Percentiles rank a stretch among this genome's conserved stretches.
Conservation (phyloP, 1,284 basidiomycete species). For the Malassezia dermatis region DNA sequence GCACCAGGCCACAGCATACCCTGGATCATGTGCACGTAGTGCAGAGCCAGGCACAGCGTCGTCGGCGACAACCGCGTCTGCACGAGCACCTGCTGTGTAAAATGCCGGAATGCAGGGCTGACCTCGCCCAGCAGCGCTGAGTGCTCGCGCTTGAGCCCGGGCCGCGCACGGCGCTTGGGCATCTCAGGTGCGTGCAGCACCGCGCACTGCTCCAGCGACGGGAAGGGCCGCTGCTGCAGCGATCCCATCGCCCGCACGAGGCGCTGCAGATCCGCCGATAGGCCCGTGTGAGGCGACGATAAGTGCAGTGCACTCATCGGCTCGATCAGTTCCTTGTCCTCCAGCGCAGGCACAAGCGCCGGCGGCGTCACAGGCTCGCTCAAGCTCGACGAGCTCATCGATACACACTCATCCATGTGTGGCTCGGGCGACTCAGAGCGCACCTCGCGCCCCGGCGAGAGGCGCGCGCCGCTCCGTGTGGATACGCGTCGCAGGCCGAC, state of each 20-base stretch:
- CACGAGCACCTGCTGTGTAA: conserved; percentile 42
- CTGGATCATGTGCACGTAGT: conserved; percentile 31
- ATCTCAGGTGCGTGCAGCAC: conserved; percentile 10
- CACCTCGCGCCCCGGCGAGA: conserved; percentile 2
- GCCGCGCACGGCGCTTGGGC: conserved; percentile 22
- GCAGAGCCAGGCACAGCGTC: conserved; percentile 38
- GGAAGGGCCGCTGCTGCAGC: conserved; percentile 5
- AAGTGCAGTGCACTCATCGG: conserved; percentile 15
- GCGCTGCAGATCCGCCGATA: conserved; percentile 8
- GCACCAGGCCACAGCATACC: conserved; percentile 21
- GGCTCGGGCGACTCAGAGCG: neutral
- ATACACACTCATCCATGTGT: conserved; percentile 1
- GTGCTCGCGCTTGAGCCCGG: conserved; percentile 6
- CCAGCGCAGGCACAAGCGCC: conserved; percentile 19
- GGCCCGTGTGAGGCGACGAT: conserved; percentile 15
- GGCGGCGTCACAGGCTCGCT: conserved; percentile 37
- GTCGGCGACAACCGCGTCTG: conserved; percentile 43
- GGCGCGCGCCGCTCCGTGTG: conserved; percentile 4
- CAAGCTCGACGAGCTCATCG: conserved; percentile 26
- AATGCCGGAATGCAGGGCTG: conserved; percentile 41
- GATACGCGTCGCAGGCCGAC: conserved; percentile 21
- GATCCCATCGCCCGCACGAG: conserved; percentile 14
- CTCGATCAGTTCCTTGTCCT: conserved; percentile 20
- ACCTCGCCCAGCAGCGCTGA: conserved; percentile 21
- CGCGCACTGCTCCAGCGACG: conserved; percentile 2